Conservation (phyloP, 208 protist genomes). For the Wallacemonas sp. region DNA sequence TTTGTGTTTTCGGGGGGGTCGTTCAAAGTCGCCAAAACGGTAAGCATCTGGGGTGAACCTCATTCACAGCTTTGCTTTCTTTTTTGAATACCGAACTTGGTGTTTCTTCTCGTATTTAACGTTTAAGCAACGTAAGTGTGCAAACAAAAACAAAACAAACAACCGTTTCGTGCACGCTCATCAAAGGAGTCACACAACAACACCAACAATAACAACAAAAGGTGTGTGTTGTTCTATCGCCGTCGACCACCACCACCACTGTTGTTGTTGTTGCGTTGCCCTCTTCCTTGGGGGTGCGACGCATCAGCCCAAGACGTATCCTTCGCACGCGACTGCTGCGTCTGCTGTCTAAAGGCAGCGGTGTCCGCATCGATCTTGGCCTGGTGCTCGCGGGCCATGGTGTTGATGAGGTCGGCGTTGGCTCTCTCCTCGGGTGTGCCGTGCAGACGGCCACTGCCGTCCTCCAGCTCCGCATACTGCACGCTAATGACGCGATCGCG, state of each 20-base stretch:
- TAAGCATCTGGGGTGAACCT: no score
- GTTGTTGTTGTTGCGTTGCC: background rate
- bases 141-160: no score
- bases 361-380: slow-evolving; percentile 56
- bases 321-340: slow-evolving; percentile 39
- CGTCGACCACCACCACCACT: background rate
- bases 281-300: slow-evolving; percentile 24
- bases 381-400: slow-evolving; percentile 68
- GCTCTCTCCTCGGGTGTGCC: slow-evolving; percentile 71
- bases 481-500: slow-evolving; percentile 69
- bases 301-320: slow-evolving; percentile 67
- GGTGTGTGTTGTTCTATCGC: background rate
- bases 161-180: no score
- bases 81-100: no score
- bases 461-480: slow-evolving; percentile 79
- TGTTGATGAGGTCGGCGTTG: slow-evolving; percentile 72
- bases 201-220: no score
- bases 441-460: slow-evolving; percentile 80
- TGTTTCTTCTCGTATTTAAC: no score
- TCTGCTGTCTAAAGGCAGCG: slow-evolving; percentile 39
- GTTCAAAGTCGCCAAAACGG: no score
- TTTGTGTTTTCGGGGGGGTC: no score
- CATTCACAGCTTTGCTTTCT: no score
- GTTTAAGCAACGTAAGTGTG: no score
- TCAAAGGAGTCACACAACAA: no score